A percentile compares a stretch with the other conserved stretches of the same genome.
Conservation (phyloP, 139 green algal species). For the Coccomyxa sp. region DNA sequence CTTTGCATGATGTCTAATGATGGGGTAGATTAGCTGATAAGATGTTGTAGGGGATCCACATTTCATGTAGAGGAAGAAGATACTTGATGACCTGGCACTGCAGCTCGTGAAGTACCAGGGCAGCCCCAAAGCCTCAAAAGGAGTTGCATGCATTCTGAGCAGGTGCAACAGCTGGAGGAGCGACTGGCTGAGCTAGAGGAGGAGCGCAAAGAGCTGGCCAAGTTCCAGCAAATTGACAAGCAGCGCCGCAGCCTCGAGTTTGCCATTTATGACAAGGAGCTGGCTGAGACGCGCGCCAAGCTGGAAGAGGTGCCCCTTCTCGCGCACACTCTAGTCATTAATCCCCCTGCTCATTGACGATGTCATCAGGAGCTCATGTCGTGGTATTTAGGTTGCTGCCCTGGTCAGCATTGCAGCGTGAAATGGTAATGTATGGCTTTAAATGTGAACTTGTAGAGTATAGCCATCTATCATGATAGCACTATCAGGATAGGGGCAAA, state of each 20-base stretch:
- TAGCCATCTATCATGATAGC: too few relatives aligned
- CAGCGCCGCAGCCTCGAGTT: conserved; percentile 83
- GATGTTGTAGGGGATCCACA: too few relatives aligned
- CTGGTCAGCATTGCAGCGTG: not conserved
- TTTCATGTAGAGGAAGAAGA: too few relatives aligned
- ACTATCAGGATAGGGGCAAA: too few relatives aligned
- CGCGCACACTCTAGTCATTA: not conserved
- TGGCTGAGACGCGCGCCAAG: conserved; percentile 47
- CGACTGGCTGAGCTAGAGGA: conserved; percentile 71
- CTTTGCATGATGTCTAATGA: too few relatives aligned
- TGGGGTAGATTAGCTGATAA: too few relatives aligned
- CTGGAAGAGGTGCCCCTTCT: conserved; percentile 64
- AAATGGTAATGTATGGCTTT: too few relatives aligned
- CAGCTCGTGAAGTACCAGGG: too few relatives aligned
- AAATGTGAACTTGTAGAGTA: too few relatives aligned
- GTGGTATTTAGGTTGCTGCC: not conserved
- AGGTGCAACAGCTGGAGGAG: conserved; percentile 60
- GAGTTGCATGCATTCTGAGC: not conserved
- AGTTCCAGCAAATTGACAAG: conserved; percentile 83
- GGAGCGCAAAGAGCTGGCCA: conserved; percentile 82
- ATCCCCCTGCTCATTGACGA: not conserved
- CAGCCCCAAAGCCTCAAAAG: too few relatives aligned
- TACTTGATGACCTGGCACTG: too few relatives aligned
- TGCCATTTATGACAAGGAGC: conserved; percentile 84
- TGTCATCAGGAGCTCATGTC: not conserved